Evolutionary conservation across 805 yeast genomes (phyloP), one percentile per base, ranked within the genome.

Genomic region (Saccharomycopsis fibuligera): DNA sequence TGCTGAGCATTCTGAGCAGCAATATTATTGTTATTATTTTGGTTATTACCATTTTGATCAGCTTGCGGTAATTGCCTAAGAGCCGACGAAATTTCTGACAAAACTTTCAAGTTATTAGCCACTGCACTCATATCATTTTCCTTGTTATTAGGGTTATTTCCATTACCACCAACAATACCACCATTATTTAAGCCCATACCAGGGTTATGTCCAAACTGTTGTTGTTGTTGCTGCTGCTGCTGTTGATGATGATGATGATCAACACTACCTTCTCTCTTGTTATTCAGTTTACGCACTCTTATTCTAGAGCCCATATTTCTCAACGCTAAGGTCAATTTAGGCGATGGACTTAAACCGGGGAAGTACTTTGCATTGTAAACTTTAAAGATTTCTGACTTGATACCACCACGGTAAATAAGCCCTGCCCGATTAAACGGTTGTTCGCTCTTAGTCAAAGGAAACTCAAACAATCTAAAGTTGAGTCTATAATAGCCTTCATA

Each of bases 321-420:
- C 35, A 51, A 49, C 39, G 50, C 53, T 33, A 51, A 51, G 17
- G 50, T 41, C 22, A 64, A 48, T 41, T 60, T 60, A 10, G 60
- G 53, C 23, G 66, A 58, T 25, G 70, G 72, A 14, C 67, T 67
- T 17, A 70, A 72, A 6, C 75, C 75, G 2, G 75, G 75, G 49
- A 69, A 70, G 54, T 62, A 65, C 49, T 70, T 70, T 0, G 75
- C 74, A 22, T 69, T 64, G 49, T 63, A 70, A 2, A 69, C 73
- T 40, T 56, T 58, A 57, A 70, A 69, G 5, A 59, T 48, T 8
- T 61, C 58, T 4, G 68, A 63, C 47, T 64, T 68, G 23, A 59
- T 55, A 6, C 57, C 44, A 29, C 62, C 59, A 30, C 62, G 47
- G 27, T 50, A 51, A 45, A 56, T 17, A 48, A 51, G 24, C n/a